Conservation (phyloP, 2,329 filamentous ascomycete species). For the Hortaea werneckii region DNA sequence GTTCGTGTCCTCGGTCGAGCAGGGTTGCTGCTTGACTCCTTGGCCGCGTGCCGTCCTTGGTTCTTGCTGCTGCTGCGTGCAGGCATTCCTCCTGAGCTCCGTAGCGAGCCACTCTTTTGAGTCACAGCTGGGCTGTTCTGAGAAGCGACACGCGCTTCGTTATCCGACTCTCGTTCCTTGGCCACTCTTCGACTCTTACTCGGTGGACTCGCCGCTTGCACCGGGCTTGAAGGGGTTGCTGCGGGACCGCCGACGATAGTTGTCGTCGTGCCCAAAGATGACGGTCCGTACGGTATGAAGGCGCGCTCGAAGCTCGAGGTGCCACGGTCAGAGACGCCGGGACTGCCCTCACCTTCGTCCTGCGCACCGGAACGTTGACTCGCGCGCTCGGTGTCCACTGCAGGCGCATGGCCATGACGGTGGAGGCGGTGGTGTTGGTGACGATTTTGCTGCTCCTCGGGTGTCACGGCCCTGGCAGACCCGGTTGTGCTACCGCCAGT, state of each 20-base stretch:
- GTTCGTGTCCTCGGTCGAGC: conserved; percentile 41
- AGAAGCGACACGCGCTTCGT: conserved; percentile 4
- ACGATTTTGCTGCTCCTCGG: conserved; percentile 1
- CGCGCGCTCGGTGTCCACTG: conserved; percentile 29
- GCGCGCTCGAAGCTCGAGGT: conserved; percentile 21
- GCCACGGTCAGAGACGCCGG: conserved; percentile 14
- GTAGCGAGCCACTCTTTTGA: conserved; percentile 10
- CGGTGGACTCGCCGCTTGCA: conserved; percentile 1
- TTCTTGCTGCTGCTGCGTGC: conserved; percentile 15
- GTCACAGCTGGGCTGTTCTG: conserved; percentile 15
- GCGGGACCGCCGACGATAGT: conserved; percentile 15
- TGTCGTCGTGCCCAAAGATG: conserved; percentile 14
- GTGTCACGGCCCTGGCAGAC: conserved; percentile 7
- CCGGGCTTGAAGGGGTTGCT: not conserved
- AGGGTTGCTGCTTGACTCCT: conserved; percentile 3
- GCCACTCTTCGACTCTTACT: conserved; percentile 12
- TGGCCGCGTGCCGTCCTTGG: conserved; percentile 15
- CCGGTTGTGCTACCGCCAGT: conserved; percentile 1
- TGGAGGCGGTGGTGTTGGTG: not conserved
- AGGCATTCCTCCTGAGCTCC: conserved; percentile 9
- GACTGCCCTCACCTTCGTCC: conserved; percentile 6
- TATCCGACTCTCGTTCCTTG: conserved; percentile 10
- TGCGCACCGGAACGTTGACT: conserved; percentile 5
- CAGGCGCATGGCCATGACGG: not conserved
- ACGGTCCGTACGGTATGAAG: conserved; percentile 12